A percentile compares a stretch with the other conserved stretches of the same genome.
These are phyloP conservation scores for Cercospora zeina DNA, from an alignment of 2,329 filamentous ascomycete species.

Conservation along the genomic window DNA sequence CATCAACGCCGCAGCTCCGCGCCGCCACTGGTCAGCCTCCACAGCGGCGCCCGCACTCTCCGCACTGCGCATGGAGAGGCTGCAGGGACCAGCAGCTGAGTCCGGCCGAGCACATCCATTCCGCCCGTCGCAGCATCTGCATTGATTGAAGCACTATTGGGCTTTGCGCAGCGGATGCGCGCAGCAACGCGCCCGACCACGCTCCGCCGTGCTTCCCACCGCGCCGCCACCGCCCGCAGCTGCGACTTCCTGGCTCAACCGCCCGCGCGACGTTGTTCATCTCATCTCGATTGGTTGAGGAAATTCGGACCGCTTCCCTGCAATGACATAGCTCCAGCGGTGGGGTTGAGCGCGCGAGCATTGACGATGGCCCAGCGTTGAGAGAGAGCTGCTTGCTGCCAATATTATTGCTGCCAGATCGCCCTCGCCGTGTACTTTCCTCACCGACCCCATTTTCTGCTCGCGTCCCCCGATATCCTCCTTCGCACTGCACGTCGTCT, in stretches of 20 bases:
- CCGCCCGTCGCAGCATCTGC: background rate
- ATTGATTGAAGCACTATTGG: background rate
- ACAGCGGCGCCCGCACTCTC: background rate
- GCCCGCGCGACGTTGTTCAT: background rate
- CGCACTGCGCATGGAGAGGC: background rate
- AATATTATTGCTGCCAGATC: constrained; percentile 2
- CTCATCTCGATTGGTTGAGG: constrained; percentile 11
- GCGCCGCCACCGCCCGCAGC: background rate
- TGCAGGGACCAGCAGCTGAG: background rate
- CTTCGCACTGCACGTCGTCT: background rate
- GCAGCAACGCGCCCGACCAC: constrained; percentile 16
- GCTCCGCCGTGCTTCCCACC: background rate
- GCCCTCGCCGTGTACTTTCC: background rate
- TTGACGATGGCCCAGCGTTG: constrained; percentile 10
- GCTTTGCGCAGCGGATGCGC: constrained; percentile 14
- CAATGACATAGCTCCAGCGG: constrained; percentile 13
- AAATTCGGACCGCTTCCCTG: constrained; percentile 16
- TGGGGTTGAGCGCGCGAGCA: constrained; percentile 12
- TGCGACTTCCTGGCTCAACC: constrained; percentile 2
- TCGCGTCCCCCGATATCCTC: background rate
- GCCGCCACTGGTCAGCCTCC: constrained; percentile 9
- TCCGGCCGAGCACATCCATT: background rate
- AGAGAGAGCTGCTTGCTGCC: background rate
- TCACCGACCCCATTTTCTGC: background rate
- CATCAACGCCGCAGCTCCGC: constrained; percentile 3